Percentiles rank a stretch among this genome's conserved stretches.
Conservation (phyloP, 2,329 filamentous ascomycete genomes). For the Colletotrichum tropicicola region DNA sequence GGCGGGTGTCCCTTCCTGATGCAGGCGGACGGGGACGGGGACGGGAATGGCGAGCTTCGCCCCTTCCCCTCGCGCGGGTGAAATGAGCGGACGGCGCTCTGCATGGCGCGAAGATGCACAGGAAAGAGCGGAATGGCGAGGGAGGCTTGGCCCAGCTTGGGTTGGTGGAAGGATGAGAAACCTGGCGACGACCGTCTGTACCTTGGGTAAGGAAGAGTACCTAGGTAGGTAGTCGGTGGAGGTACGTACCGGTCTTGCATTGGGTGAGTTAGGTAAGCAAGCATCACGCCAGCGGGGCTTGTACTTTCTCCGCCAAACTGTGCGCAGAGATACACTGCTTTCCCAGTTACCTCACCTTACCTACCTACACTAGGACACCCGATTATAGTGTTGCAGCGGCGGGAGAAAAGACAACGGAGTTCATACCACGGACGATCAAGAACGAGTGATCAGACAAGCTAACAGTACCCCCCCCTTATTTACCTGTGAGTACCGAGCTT, state of each 20-base stretch:
- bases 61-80: neutral
- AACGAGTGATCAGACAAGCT: too few relatives aligned
- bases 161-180: slow-evolving; percentile 26
- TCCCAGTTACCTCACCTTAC: too few relatives aligned
- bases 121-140: slow-evolving; percentile 15
- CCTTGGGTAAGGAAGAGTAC: neutral
- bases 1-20: neutral
- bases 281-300: too few relatives aligned
- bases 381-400: too few relatives aligned
- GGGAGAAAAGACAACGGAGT: too few relatives aligned
- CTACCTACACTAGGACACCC: too few relatives aligned
- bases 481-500: too few relatives aligned
- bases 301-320: too few relatives aligned
- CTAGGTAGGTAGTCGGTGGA: neutral
- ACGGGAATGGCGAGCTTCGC: neutral
- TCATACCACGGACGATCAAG: too few relatives aligned
- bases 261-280: neutral
- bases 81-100: neutral
- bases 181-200: neutral
- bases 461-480: too few relatives aligned
- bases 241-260: slow-evolving; percentile 3
- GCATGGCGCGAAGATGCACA: neutral
- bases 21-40: neutral
- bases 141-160: slow-evolving; percentile 19
- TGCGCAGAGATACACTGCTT: neutral